A percentile compares a stretch with the other conserved stretches of the same genome.
Conservation (phyloP, 495 filamentous ascomycete species). For the Bathelium albidoporum region DNA sequence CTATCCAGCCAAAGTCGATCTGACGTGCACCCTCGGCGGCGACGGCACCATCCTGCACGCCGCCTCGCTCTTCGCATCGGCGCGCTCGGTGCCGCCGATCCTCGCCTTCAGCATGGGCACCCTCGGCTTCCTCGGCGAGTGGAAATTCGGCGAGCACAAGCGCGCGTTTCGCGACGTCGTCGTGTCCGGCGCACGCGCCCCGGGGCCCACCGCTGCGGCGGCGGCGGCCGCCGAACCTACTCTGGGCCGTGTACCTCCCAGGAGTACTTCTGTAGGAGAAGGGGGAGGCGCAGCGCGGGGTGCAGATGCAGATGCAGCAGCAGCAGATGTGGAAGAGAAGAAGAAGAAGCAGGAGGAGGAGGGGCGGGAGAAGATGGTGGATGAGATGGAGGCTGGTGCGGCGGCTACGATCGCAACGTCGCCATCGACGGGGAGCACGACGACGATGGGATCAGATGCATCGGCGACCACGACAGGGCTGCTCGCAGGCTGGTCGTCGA, state of each 20-base stretch:
- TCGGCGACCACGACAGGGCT: constrained; percentile 15
- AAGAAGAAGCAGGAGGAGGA: background rate
- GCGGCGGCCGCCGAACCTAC: no score
- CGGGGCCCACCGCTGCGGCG: no score
- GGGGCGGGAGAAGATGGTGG: background rate
- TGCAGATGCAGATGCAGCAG: background rate
- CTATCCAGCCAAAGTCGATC: constrained; percentile 73
- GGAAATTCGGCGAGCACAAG: constrained; percentile 87
- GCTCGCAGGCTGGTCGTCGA: constrained; percentile 55
- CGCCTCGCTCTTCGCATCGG: constrained; percentile 79
- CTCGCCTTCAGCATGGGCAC: constrained; percentile 95
- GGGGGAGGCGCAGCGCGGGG: background rate
- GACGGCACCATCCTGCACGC: constrained; percentile 94
- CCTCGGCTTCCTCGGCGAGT: constrained; percentile 88
- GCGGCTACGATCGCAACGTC: no score
- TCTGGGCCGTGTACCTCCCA: no score
- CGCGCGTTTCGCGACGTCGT: constrained; percentile 85
- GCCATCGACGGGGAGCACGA: no score
- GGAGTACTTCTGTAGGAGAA: no score
- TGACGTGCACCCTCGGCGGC: constrained; percentile 81
- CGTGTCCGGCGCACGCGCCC: constrained; percentile 60
- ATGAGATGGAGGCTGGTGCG: no score
- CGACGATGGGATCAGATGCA: background rate
- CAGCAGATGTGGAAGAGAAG: background rate
- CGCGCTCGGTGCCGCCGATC: constrained; percentile 75